Evolutionary conservation across 1,139 yeast genomes (phyloP), one percentile per base, ranked within the genome.

Genomic region (Nakaseomyces glabratus): DNA sequence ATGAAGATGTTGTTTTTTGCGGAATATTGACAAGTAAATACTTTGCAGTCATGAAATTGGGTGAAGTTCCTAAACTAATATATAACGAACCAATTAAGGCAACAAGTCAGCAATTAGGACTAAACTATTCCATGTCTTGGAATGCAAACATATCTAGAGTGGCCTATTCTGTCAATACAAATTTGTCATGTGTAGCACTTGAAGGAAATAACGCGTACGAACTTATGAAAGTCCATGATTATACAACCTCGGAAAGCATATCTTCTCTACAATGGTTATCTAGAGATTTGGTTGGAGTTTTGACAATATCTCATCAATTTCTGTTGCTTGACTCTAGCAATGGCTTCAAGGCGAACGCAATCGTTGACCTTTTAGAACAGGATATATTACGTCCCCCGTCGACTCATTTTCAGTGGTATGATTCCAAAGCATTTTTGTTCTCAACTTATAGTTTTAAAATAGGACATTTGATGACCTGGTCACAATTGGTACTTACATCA

Each of bases 201-300:
- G 13, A 12, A 20, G 14, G 31, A 17, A 20, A 16, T n/a, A 15
- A 22, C 22, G 11, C 15, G 16, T 6, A 28, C 28, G 4, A 35
- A 20, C 17, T 26, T 19, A 11, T 44, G 37, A 62, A 63, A 30
- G 63, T 65, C 6, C 65, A 68, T 35, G 51, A 69, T 24, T 71
- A 68, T 65, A 47, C 52, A 1, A 58, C 66, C 13, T 52, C 57
- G 2, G 75, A 71, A 39, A 49, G 66, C 0, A 68, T 82, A 10
- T 65, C 69, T 1, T 59, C 71, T 1, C 45, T 79, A 9, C 70
- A 73, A 33, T 85, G 93, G 93, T 52, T 80, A 12, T 66, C 68
- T 20, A 47, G 68, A 1, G 63, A 67, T 42, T 55, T 77, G 2
- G 26, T 82, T 2, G 61, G 68, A n/a, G 58, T 69, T 1, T 60